Evolutionary conservation across 139 green algal genomes (phyloP), one percentile per base, ranked within the genome.

Genomic region (Chlorella sp.): DNA sequence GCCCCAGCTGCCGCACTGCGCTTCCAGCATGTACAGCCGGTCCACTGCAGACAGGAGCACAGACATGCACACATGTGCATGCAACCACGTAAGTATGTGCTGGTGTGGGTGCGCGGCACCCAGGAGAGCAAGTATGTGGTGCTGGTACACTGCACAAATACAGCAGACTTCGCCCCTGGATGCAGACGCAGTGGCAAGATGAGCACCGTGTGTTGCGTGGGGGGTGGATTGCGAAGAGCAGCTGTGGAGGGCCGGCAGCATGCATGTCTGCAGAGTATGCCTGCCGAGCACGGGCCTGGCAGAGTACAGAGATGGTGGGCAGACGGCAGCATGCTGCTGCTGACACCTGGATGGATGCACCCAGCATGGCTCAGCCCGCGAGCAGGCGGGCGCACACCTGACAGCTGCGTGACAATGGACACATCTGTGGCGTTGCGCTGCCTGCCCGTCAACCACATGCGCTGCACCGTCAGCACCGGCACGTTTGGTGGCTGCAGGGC

Each of bases 391-490:
- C 48, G 9, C 48, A 30, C 68, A 88, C 84, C 84, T 4, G 89
- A 93, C 30, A 92, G 87, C 79, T 92, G 90, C 14, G 90, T 92
- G 32, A 93, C 88, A 22, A 92, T 68, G 3, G 90, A 90, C 36
- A 92, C 81, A n/a, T 92, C 89, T 37, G 90, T 86, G 40, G 30
- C 53, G 9, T 80, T 73, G 22, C 89, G 90, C 36, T 89, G 80
- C 85, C 81, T 92, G 78, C 32, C 30, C 68, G 36, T 85, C 18
- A 75, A 68, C 90, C 90, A 92, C 60, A 91, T 87, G 61, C 83
- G 53, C 68, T 91, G 73, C 37, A 92, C 77, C 53, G 53, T 36
- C 76, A 92, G 32, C 68, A 86, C 68, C 1, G 90, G 90, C 68
- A 92, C 86, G 78, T 89, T 69, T 26, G 90, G 90, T 1, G 84